These are phyloP conservation scores for Aureobasidium sp. DNA, from an alignment of 2,329 filamentous ascomycete species.

Conservation along the genomic window DNA sequence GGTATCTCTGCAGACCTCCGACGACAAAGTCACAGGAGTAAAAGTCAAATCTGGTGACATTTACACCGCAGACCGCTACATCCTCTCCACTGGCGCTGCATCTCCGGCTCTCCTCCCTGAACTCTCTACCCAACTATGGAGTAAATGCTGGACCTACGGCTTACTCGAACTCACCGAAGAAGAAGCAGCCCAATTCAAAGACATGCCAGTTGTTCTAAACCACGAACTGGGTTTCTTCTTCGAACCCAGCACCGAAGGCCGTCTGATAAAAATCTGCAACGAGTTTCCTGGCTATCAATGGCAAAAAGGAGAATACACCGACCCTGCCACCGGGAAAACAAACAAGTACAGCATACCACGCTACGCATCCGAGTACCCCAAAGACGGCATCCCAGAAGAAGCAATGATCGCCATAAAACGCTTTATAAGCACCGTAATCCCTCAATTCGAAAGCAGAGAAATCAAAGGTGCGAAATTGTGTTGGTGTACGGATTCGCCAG, in stretches of 20 bases:
- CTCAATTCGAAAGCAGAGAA: slow-evolving; percentile 40
- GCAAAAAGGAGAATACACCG: neutral
- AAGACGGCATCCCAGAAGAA: slow-evolving; percentile 12
- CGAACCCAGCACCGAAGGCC: slow-evolving; percentile 38
- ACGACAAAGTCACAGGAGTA: slow-evolving; percentile 34
- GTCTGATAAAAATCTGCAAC: slow-evolving; percentile 44
- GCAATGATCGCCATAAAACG: slow-evolving; percentile 1
- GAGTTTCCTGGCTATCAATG: slow-evolving; percentile 45
- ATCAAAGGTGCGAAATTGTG: slow-evolving; percentile 46
- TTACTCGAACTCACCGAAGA: slow-evolving; percentile 41
- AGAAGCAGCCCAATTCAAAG: slow-evolving; percentile 37
- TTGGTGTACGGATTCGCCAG: slow-evolving; percentile 49
- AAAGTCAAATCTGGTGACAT: slow-evolving; percentile 34
- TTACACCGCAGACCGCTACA: slow-evolving; percentile 37
- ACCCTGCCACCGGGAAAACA: slow-evolving; percentile 1
- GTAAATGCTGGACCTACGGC: slow-evolving; percentile 47
- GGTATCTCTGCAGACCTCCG: slow-evolving; percentile 29
- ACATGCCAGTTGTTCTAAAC: slow-evolving; percentile 42
- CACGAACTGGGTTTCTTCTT: slow-evolving; percentile 44
- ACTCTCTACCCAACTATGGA: slow-evolving; percentile 40
- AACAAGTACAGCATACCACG: slow-evolving; percentile 9
- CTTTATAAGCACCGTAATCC: slow-evolving; percentile 29
- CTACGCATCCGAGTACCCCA: slow-evolving; percentile 1
- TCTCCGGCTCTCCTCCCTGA: slow-evolving; percentile 41
- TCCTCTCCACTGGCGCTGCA: slow-evolving; percentile 43